Conservation (phyloP, 2,329 filamentous ascomycete species). For the Davidsoniella virescens region DNA sequence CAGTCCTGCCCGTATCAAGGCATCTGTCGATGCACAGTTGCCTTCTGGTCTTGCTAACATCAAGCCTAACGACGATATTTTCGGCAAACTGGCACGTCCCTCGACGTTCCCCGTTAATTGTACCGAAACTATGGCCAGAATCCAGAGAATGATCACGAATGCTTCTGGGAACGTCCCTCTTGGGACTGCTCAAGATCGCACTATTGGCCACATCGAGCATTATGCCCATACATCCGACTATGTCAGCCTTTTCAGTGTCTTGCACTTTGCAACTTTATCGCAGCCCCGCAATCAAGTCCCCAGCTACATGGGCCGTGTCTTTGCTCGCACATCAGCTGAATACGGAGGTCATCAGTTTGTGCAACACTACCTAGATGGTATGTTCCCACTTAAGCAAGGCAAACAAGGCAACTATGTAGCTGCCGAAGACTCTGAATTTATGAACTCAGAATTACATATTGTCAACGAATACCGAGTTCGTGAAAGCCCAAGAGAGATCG, state of each 20-base stretch:
- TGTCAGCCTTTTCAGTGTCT: constrained; percentile 56
- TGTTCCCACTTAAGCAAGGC: constrained; percentile 38
- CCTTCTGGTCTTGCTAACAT: background rate
- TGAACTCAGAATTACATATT: constrained; percentile 38
- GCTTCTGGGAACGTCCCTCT: constrained; percentile 13
- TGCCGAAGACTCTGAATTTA: constrained; percentile 38
- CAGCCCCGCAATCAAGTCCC: constrained; percentile 31
- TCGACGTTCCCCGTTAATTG: constrained; percentile 14
- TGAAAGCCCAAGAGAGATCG: constrained; percentile 13
- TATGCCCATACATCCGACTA: constrained; percentile 62
- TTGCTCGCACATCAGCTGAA: constrained; percentile 30
- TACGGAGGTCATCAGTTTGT: constrained; percentile 41
- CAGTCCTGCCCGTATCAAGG: constrained; percentile 34
- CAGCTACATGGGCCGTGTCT: constrained; percentile 46
- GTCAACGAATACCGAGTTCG: constrained; percentile 24
- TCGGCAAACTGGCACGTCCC: constrained; percentile 14
- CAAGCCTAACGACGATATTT: background rate
- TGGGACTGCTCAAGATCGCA: constrained; percentile 21
- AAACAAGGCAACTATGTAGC: constrained; percentile 26
- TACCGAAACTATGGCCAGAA: constrained; percentile 19
- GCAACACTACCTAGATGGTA: constrained; percentile 45
- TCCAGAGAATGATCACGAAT: constrained; percentile 22
- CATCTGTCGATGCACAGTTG: constrained; percentile 1
- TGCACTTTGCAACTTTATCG: constrained; percentile 41
- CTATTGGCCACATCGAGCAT: constrained; percentile 61